Base-by-base conservation (phyloP, 768 basidiomycete genomes). In the Pulveroboletus ravenelii region DNA sequence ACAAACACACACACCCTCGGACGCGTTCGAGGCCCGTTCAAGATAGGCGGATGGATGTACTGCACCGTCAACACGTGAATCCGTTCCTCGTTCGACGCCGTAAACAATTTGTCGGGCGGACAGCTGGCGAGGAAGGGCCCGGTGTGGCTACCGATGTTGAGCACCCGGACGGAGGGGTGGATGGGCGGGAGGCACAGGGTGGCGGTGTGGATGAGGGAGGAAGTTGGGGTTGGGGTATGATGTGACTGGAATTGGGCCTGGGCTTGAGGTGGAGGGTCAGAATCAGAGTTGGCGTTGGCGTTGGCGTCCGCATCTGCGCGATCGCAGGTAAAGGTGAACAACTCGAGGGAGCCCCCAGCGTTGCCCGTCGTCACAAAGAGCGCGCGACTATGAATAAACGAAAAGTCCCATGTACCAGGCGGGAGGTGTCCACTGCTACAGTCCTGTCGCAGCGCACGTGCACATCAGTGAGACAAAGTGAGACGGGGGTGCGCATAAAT, bases 341-440 rank as follows among this genome's bases (percentile, higher is more conserved):
- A 50, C 17, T 73, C 61, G 48, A 82, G 67, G 1, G 70, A 50
- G 5, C 80, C 80, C 6, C 41, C 37, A 6, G 59, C 60, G 6
- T 47, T 36, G 3, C 54, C 49, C 12, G 64, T 64, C 10, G 79
- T 76, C 14, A 80, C 46, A 50, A 76, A 68, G 59, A 72, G 74
- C 10, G 76, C 69, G 3, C 74, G 68, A 10, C 63, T 61, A 4
- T 72, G 70, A 40, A 83, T 62, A 44, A 81, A 76, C 1, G 74
- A 68, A 58, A 81, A 78, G 59, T 79, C 76, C 55, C 63, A 71
- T 1, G 70, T 64, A 0, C 54, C 56, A 0, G 51, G 42, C 0
- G 70, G 71, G 12, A 74, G 61, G 8, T 54, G 25, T 1, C 35
- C 41, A 20, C 50, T 51, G 8, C 52, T 32, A 6, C 62, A 52